Evolutionary conservation across 2,329 filamentous ascomycete species (phyloP).

Genomic region (Aspergillus aculeatus): DNA sequence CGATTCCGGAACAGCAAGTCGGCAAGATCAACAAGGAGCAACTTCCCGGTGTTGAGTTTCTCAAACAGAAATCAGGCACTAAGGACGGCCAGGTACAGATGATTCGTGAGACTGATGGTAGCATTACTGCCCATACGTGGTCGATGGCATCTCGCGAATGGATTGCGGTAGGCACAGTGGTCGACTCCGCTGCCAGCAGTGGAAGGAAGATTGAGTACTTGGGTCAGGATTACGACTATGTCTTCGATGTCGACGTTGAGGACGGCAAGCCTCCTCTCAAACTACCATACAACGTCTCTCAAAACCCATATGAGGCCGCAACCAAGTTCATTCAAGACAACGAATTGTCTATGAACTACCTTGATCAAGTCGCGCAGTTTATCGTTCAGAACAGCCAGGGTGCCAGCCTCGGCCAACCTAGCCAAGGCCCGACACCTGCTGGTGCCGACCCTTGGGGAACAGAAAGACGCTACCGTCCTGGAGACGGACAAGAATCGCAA

Average conservation of each 20-base stretch:
- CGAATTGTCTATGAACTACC: slow-evolving; percentile 79
- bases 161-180: slow-evolving; percentile 90
- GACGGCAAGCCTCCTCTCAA: slow-evolving; percentile 91
- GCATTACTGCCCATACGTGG: slow-evolving; percentile 85
- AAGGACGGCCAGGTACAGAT: slow-evolving; percentile 96
- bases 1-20: slow-evolving; percentile 83
- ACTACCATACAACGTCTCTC: slow-evolving; percentile 86
- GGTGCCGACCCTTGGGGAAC: slow-evolving; percentile 73
- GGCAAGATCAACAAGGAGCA: slow-evolving; percentile 87
- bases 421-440: slow-evolving; percentile 45
- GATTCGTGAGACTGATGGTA: slow-evolving; percentile 78
- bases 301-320: slow-evolving; percentile 89
- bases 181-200: slow-evolving; percentile 80
- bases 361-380: slow-evolving; percentile 91
- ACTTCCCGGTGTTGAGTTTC: slow-evolving; percentile 82
- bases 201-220: slow-evolving; percentile 74
- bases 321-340: slow-evolving; percentile 89
- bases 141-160: slow-evolving; percentile 70
- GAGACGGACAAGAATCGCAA: slow-evolving; percentile 51
- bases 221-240: slow-evolving; percentile 89
- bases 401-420: slow-evolving; percentile 69
- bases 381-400: slow-evolving; percentile 88
- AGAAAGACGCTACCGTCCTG: slow-evolving; percentile 75
- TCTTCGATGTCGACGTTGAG: slow-evolving; percentile 95
- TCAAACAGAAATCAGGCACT: slow-evolving; percentile 78